These are phyloP conservation scores for Debaryomyces sp. DNA, from an alignment of 1,139 yeast species.

Conservation along the genomic window DNA sequence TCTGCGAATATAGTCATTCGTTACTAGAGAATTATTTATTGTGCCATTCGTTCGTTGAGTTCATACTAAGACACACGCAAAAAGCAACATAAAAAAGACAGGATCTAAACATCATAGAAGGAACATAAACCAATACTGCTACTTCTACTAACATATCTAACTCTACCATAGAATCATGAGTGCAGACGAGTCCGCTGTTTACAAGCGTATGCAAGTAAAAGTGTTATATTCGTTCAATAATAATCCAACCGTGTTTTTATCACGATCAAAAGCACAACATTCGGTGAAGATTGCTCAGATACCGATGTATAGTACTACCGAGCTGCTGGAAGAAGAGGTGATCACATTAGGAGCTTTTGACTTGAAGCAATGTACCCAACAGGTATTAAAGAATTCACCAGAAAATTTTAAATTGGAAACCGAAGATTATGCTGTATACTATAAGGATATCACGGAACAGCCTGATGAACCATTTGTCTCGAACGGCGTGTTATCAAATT, in stretches of 20 bases:
- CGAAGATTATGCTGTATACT: conserved; percentile 70
- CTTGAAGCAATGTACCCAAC: conserved; percentile 51
- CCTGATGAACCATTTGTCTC: conserved; percentile 80
- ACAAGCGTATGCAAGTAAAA: conserved; percentile 53
- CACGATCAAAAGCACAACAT: conserved; percentile 50
- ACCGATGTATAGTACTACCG: conserved; percentile 31
- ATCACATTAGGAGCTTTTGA: conserved; percentile 61
- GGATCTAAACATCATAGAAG: background rate
- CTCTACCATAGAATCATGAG: conserved; percentile 12
- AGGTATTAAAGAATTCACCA: conserved; percentile 56
- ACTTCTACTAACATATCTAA: conserved; percentile 2
- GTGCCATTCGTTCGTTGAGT: conserved; percentile 1
- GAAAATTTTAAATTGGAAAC: conserved; percentile 53
- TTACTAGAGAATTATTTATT: background rate
- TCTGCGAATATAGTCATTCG: background rate
- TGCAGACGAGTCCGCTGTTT: conserved; percentile 24
- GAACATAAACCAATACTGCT: background rate
- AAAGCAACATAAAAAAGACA: background rate
- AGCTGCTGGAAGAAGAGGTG: conserved; percentile 32
- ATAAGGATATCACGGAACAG: conserved; percentile 70
- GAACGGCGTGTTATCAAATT: conserved; percentile 61
- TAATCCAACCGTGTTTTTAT: conserved; percentile 57
- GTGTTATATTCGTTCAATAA: conserved; percentile 64
- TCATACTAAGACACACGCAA: background rate
- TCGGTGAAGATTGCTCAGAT: conserved; percentile 52